Conservation (phyloP, 768 basidiomycete species). For the Panaeolus cyanescens region DNA sequence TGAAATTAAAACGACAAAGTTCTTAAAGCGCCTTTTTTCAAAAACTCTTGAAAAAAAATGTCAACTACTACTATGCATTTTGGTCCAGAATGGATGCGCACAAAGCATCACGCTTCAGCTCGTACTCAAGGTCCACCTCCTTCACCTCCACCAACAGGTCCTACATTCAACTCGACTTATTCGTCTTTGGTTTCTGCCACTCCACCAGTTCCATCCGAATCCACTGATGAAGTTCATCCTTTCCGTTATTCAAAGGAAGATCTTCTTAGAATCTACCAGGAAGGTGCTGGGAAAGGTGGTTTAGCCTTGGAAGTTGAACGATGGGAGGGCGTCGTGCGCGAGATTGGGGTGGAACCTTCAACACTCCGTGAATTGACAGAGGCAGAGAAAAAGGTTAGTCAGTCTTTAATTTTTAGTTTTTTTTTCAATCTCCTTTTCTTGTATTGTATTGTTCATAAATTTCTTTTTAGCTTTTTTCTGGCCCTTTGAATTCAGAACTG, state of each 20-base stretch:
- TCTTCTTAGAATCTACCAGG: slow-evolving; percentile 80
- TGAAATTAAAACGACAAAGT: slow-evolving; percentile 12
- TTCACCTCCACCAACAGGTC: slow-evolving; percentile 55
- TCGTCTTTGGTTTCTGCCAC: slow-evolving; percentile 68
- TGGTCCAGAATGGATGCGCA: slow-evolving; percentile 92
- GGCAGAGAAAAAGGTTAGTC: slow-evolving; percentile 82
- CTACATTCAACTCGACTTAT: slow-evolving; percentile 63
- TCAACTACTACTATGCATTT: slow-evolving; percentile 80
- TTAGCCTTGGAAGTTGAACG: slow-evolving; percentile 85
- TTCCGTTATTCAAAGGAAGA: slow-evolving; percentile 89
- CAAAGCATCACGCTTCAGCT: slow-evolving; percentile 61
- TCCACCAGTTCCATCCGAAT: slow-evolving; percentile 50
- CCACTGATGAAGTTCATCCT: slow-evolving; percentile 69
- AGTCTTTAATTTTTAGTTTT: background rate
- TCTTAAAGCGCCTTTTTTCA: background rate
- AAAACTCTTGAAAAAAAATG: slow-evolving; percentile 31
- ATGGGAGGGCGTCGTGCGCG: slow-evolving; percentile 88
- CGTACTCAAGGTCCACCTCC: slow-evolving; percentile 60
- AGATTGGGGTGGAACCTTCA: slow-evolving; percentile 70
- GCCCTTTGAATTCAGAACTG: slow-evolving; percentile 83
- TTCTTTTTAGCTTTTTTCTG: slow-evolving; percentile 70
- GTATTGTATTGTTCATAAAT: slow-evolving; percentile 24
- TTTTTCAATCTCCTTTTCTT: slow-evolving; percentile 17
- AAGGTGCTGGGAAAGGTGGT: slow-evolving; percentile 71
- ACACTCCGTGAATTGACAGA: slow-evolving; percentile 80